Base-by-base conservation (phyloP, 768 basidiomycete species). In the Amanita rubescens region DNA sequence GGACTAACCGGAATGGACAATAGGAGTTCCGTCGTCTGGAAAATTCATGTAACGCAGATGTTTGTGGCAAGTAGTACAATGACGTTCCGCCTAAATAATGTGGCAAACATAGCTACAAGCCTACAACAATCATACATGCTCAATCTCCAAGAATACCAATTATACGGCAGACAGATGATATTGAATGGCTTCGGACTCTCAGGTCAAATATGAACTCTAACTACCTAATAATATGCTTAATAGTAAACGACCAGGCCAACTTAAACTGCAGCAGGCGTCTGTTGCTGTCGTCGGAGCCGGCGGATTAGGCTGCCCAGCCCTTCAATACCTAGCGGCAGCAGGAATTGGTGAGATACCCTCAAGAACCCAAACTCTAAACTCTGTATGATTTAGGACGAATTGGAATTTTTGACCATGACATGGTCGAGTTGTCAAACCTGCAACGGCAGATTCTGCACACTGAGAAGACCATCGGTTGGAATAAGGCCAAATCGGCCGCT, bases 111-210 rank as follows among this genome's bases (percentile, higher is more conserved):
- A 19, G 17, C 19, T 11, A 32, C 30, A 20, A 12, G 17, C 4
- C n/a, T 20, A 11, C 34, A 15, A 39, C 22, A 3, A 3, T 15
- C 15, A 53, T 32, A 49, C 49, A 54, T 73, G 56, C 69, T 77
- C 25, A 69, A 71, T 30, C 63, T 84, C 37, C 71, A 77, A 49
- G 94, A 97, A 60, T 97, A 95, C 66, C 73, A 75, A 60, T 78
- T 94, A 53, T 98, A 97, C 82, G 94, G 95, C 41, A 76, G 96
- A 51, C 95, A 99, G 65, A 95, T 99, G 94, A 92, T 97, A 54
- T 70, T 96, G 51, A 82, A 90, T 54, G 86, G 84, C 15, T 86
- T 96, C 64, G 94, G 94, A 8, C 75, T 97, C 2, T 75, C 81
- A 69, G 94, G 94, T 87, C 53, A 44, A 55, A 17, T 3, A 17